Conservation (phyloP, 2,329 filamentous ascomycete genomes). For the Beauveria rudraprayagi region DNA sequence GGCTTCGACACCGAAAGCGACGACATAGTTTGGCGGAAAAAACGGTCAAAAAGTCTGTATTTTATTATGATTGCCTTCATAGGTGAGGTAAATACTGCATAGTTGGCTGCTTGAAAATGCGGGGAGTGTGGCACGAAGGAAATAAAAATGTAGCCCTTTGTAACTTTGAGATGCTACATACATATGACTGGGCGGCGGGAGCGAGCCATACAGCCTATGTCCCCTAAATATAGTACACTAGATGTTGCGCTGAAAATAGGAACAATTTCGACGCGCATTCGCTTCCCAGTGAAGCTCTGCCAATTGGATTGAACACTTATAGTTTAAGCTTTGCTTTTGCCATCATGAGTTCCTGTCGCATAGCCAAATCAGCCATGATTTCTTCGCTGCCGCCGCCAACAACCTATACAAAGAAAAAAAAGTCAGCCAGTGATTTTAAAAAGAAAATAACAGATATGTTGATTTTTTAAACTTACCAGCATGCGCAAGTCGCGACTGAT, state of each 20-base stretch:
- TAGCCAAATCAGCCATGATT: constrained; percentile 42
- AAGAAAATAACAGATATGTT: no score
- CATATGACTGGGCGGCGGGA: not conserved
- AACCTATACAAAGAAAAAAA: constrained; percentile 32
- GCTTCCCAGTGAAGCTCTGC: not conserved
- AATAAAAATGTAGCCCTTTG: not conserved
- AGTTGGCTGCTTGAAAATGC: no score
- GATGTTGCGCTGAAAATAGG: not conserved
- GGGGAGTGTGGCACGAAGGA: no score
- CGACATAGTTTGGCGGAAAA: no score
- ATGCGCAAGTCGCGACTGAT: constrained; percentile 44
- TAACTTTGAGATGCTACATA: no score
- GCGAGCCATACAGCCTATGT: not conserved
- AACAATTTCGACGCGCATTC: not conserved
- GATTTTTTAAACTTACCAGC: not conserved
- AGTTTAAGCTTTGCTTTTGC: constrained; percentile 17
- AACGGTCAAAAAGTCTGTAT: no score
- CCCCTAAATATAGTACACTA: not conserved
- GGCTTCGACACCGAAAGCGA: no score
- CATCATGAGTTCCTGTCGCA: constrained; percentile 35
- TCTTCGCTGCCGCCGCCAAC: constrained; percentile 48
- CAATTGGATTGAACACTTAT: not conserved
- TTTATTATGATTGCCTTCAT: no score
- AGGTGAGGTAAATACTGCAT: no score
- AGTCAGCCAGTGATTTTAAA: not conserved